A percentile compares a stretch with the other conserved stretches of the same genome.
These are phyloP conservation scores for Neofusicoccum laricinum DNA, from an alignment of 2,329 filamentous ascomycete species.

Conservation along the genomic window DNA sequence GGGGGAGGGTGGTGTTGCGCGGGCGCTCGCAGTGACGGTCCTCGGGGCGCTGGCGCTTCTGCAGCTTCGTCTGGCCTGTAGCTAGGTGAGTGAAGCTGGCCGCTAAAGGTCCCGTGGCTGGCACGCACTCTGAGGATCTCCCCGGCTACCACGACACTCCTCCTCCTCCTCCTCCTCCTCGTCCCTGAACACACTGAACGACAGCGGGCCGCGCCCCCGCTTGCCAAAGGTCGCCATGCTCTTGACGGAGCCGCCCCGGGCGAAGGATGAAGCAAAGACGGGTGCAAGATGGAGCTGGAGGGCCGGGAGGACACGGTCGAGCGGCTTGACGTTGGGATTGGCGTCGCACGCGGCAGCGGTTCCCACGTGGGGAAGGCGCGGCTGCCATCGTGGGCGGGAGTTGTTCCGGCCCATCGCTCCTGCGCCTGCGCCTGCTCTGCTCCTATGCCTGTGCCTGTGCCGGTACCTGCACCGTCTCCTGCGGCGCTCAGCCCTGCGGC, in stretches of 20 bases:
- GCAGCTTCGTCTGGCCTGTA: background rate
- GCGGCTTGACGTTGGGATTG: background rate
- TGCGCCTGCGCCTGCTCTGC: background rate
- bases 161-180: background rate
- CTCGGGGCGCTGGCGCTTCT: background rate
- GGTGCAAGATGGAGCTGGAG: conserved; percentile 5
- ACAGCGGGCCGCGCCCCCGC: background rate
- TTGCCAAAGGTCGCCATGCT: conserved; percentile 3
- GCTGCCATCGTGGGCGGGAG: background rate
- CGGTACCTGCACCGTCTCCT: background rate
- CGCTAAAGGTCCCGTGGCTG: background rate
- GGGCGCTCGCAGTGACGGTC: background rate
- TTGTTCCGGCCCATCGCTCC: conserved; percentile 5
- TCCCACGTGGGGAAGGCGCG: background rate
- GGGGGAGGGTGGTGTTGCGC: background rate
- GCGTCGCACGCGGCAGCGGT: background rate
- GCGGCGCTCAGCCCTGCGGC: conserved; percentile 2
- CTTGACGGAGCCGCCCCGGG: background rate
- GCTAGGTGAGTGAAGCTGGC: background rate
- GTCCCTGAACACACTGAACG: conserved; percentile 10
- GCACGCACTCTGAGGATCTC: background rate
- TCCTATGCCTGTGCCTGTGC: too few species aligned
- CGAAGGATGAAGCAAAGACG: conserved; percentile 4
- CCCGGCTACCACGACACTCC: background rate
- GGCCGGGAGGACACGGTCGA: conserved; percentile 1